Percentiles rank a stretch among this genome's conserved stretches.
Conservation (phyloP, 2,329 filamentous ascomycete genomes). For the Fusarium sp. region DNA sequence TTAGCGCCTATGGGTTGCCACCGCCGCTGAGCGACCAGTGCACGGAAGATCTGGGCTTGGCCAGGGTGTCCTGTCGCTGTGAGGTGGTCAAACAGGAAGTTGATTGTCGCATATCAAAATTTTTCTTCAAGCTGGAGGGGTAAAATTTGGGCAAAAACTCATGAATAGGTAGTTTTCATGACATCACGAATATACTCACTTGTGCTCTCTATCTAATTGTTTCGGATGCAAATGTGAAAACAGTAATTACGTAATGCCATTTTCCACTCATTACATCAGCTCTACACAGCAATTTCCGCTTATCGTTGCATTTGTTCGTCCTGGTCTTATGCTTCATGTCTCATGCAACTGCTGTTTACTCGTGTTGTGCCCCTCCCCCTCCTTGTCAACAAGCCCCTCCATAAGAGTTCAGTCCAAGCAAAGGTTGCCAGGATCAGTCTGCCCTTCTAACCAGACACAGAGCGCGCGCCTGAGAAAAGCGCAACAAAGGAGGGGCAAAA, state of each 20-base stretch:
- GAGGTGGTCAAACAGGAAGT: slow-evolving; percentile 40
- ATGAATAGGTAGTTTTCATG: slow-evolving; percentile 10
- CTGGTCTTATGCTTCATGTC: slow-evolving; percentile 22
- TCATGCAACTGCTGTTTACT: slow-evolving; percentile 26
- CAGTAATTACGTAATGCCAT: too few relatives aligned
- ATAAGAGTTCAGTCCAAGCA: slow-evolving; percentile 37
- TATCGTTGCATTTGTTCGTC: slow-evolving; percentile 20
- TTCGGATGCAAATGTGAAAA: neutral
- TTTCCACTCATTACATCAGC: neutral
- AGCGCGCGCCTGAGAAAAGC: slow-evolving; percentile 28
- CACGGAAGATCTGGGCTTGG: slow-evolving; percentile 44
- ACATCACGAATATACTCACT: slow-evolving; percentile 6
- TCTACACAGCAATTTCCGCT: slow-evolving; percentile 16
- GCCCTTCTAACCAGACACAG: slow-evolving; percentile 24
- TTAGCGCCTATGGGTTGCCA: slow-evolving; percentile 45
- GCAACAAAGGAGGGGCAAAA: slow-evolving; percentile 38
- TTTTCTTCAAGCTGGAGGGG: slow-evolving; percentile 38
- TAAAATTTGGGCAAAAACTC: slow-evolving; percentile 11
- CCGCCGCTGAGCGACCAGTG: slow-evolving; percentile 42
- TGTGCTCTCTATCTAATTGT: neutral
- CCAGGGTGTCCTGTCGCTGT: slow-evolving; percentile 18
- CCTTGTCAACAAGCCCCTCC: slow-evolving; percentile 43
- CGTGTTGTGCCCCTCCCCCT: slow-evolving; percentile 38
- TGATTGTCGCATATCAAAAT: slow-evolving; percentile 30
- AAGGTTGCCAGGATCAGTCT: slow-evolving; percentile 28